phyloP scores from a whole-genome alignment of 345 rosid species.

The Dipteronia sinensis region DNA sequence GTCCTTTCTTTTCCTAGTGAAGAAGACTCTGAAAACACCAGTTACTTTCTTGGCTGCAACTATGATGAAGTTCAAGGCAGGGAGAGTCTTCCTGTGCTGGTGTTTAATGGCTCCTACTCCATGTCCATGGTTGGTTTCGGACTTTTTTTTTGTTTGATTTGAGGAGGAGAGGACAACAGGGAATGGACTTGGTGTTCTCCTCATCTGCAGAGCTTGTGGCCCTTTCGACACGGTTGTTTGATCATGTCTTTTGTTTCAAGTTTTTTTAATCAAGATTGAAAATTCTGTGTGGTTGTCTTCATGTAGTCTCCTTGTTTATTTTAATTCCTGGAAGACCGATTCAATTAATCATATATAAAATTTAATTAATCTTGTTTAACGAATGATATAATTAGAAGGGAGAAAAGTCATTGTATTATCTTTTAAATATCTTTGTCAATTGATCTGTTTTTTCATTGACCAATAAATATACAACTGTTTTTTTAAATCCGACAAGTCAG shows the following conservation, averaged over 20 bases:
- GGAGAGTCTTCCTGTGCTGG: conserved; percentile 15
- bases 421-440: background rate
- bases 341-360: background rate
- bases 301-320: background rate
- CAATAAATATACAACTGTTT: too few relatives aligned
- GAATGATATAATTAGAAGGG: background rate
- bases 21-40: conserved; percentile 39
- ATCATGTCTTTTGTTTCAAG: conserved; percentile 6
- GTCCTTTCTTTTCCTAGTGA: conserved; percentile 29
- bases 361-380: background rate
- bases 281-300: background rate
- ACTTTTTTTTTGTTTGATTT: conserved; percentile 19
- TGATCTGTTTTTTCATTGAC: too few relatives aligned
- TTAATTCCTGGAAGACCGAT: conserved; percentile 22
- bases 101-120: conserved; percentile 9
- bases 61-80: conserved; percentile 30
- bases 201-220: conserved; percentile 37
- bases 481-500: background rate
- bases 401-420: background rate
- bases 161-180: conserved; percentile 23
- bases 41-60: conserved; percentile 51
- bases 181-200: conserved; percentile 32
- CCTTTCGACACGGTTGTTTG: background rate
- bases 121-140: conserved; percentile 17
- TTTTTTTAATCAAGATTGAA: background rate